Conservation (phyloP, 495 filamentous ascomycete genomes). For the Aspergillus affinis region DNA sequence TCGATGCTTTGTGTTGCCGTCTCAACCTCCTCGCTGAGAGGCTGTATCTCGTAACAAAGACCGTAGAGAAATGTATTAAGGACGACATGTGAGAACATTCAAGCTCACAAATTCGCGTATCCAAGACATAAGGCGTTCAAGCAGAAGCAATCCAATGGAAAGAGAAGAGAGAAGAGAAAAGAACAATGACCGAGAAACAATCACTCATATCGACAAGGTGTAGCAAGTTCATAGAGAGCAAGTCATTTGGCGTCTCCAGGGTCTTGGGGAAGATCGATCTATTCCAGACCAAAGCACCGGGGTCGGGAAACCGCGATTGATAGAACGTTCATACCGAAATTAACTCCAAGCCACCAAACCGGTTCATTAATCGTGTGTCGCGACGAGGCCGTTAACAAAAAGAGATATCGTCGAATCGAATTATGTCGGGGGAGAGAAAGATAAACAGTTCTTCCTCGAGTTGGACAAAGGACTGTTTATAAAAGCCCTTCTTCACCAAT, state of each 20-base stretch:
- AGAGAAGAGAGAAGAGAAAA: not conserved
- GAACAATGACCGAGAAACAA: not conserved
- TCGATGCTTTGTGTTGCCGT: not conserved
- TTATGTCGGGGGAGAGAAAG: slow-evolving; percentile 17
- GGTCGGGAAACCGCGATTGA: slow-evolving; percentile 13
- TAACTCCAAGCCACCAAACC: slow-evolving; percentile 32
- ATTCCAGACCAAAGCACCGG: slow-evolving; percentile 15
- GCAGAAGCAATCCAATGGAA: not conserved
- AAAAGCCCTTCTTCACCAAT: slow-evolving; percentile 52
- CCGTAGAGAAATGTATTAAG: not conserved
- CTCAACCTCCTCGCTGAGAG: too few species aligned
- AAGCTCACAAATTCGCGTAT: not conserved
- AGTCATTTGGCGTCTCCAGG: not conserved
- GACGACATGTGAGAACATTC: not conserved
- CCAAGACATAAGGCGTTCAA: not conserved
- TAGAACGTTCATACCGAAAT: slow-evolving; percentile 22
- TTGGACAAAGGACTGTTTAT: slow-evolving; percentile 21
- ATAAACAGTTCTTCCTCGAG: slow-evolving; percentile 12
- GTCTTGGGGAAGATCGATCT: slow-evolving; percentile 10
- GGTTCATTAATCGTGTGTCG: slow-evolving; percentile 30
- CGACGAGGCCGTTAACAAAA: slow-evolving; percentile 21
- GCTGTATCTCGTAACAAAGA: not conserved
- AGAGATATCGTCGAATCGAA: slow-evolving; percentile 21
- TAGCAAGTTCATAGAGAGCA: not conserved
- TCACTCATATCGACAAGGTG: not conserved